Percentiles rank a stretch among this genome's conserved stretches.
phyloP scores from a whole-genome alignment of 306 rosid species.

The Amphicarpaea edgeworthii region DNA sequence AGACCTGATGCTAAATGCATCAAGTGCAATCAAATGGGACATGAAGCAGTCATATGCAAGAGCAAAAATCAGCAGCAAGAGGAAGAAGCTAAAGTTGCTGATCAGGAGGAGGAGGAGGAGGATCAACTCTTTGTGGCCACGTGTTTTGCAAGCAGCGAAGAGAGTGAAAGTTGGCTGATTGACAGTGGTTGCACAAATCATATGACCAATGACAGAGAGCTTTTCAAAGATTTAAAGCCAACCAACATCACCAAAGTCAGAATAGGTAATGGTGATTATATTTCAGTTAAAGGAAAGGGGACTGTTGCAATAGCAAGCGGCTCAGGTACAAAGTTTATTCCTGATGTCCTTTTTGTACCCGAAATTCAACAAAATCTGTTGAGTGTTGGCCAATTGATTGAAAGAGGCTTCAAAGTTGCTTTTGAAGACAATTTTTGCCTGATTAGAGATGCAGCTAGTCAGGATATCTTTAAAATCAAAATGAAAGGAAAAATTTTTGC shows the following conservation, averaged over 20 bases:
- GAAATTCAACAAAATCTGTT: background rate
- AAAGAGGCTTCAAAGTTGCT: constrained; percentile 9
- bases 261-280: no score
- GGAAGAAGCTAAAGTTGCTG: background rate
- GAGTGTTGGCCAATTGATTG: background rate
- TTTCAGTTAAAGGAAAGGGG: no score
- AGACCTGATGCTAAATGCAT: constrained; percentile 1
- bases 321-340: no score
- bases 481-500: background rate
- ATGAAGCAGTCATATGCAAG: constrained; percentile 3
- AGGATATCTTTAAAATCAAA: background rate
- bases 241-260: no score
- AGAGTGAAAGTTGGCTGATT: background rate
- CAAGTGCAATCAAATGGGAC: constrained; percentile 6
- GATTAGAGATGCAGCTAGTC: background rate
- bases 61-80: background rate
- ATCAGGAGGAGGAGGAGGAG: background rate
- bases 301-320: no score
- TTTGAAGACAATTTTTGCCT: background rate
- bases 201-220: no score
- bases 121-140: background rate
- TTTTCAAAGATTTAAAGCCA: no score
- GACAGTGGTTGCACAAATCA: no score
- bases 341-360: no score
- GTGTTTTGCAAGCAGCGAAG: background rate